A percentile compares a stretch with the other conserved stretches of the same genome.
Evolutionary conservation across 306 rosid genomes (phyloP).

Genomic region (Prunus armeniaca): DNA sequence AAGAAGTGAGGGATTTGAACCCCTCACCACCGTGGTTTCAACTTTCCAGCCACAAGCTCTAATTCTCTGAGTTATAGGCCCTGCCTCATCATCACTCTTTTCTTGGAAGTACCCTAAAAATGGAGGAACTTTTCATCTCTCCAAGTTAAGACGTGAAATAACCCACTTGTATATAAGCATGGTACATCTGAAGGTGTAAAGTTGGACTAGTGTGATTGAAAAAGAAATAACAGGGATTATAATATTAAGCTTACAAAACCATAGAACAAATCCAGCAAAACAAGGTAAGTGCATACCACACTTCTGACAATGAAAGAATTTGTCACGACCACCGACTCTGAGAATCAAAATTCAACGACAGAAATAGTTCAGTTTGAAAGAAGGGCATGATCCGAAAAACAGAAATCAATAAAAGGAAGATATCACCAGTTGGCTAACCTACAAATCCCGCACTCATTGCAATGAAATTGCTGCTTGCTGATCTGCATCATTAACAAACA

Average conservation of each 20-base stretch:
- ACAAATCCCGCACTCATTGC: constrained; percentile 74
- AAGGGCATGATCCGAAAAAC: constrained; percentile 2
- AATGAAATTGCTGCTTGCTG: constrained; percentile 57
- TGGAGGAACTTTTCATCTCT: neutral
- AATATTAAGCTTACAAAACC: neutral
- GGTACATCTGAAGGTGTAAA: neutral
- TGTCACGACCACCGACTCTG: constrained; percentile 61
- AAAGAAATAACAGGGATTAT: neutral
- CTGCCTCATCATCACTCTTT: neutral
- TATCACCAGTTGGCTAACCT: constrained; percentile 38
- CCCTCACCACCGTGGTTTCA: neutral
- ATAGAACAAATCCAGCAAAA: constrained; percentile 8
- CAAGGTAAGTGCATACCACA: constrained; percentile 43
- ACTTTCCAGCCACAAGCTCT: neutral
- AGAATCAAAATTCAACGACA: constrained; percentile 12
- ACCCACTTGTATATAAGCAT: neutral
- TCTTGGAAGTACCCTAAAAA: neutral
- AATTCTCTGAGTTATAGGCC: neutral
- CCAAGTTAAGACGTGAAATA: neutral
- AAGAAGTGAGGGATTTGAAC: neutral
- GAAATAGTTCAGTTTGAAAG: constrained; percentile 2
- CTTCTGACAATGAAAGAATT: constrained; percentile 63
- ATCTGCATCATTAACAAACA: constrained; percentile 43
- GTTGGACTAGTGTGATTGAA: neutral
- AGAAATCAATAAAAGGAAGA: constrained; percentile 3